phyloP scores from a whole-genome alignment of 441 rosid species.

The Arabidopsis hybrid region DNA sequence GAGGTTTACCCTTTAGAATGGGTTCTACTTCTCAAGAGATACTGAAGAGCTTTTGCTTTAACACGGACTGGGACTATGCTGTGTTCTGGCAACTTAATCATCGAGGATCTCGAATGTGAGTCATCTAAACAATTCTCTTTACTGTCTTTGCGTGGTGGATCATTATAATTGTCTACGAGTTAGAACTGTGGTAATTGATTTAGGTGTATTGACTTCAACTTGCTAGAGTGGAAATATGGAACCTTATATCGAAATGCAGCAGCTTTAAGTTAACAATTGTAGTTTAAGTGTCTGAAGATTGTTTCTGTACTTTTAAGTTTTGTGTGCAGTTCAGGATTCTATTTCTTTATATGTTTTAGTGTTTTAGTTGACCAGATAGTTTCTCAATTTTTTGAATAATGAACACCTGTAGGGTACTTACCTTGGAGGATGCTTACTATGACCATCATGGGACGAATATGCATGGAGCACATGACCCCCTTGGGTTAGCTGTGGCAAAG shows the following conservation, averaged over 20 bases:
- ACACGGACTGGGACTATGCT: constrained; percentile 85
- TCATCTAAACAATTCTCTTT: constrained; percentile 24
- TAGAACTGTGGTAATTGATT: constrained; percentile 16
- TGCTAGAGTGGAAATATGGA: constrained; percentile 25
- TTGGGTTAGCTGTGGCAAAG: constrained; percentile 85
- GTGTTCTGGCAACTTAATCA: constrained; percentile 91
- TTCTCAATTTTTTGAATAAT: constrained; percentile 28
- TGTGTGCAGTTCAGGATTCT: background rate
- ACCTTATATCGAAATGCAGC: constrained; percentile 10
- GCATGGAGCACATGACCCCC: constrained; percentile 56
- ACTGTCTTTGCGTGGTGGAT: constrained; percentile 12
- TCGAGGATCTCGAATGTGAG: constrained; percentile 70
- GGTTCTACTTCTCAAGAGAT: constrained; percentile 60
- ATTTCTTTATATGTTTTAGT: background rate
- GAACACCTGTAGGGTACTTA: constrained; percentile 74
- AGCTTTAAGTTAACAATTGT: background rate
- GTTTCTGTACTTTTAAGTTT: background rate
- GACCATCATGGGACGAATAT: constrained; percentile 53
- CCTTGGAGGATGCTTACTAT: constrained; percentile 89
- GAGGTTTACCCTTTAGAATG: constrained; percentile 42
- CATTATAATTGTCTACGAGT: constrained; percentile 14
- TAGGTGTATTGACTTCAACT: constrained; percentile 17
- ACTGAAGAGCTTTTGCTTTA: constrained; percentile 80
- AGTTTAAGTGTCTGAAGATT: background rate
- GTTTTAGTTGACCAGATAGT: constrained; percentile 3